Evolutionary conservation across 768 basidiomycete genomes (phyloP), one percentile per base, ranked within the genome.

Genomic region (Lentinus brumalis): DNA sequence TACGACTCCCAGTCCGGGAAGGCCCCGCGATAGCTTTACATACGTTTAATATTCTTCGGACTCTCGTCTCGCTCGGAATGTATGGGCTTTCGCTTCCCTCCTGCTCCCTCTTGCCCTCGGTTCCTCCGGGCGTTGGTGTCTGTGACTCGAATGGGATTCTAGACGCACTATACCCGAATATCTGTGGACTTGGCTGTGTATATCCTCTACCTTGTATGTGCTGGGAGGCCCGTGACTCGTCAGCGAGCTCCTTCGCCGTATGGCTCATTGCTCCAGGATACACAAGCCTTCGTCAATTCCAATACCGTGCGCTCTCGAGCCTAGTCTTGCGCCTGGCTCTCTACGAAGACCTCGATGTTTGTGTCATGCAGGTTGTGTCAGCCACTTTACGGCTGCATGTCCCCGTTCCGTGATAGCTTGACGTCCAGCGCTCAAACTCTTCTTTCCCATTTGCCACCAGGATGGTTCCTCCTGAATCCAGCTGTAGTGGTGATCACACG

Each of bases 91-190:
- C 57, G 55, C 50, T 50, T 55, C 52, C 44, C 39, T 39, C 45
- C 31, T 53, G 41, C 35, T 53, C 46, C 26, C 29, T 29, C 26
- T 35, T 29, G 9, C 16, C 32, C 39, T 44, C 30, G 15, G 30
- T 5, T 26, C 3, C 32, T 26, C 10, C 26, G 41, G 44, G n/a
- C 29, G 11, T 30, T 31, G 39, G 42, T 47, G 59, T 49, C 50
- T 50, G 42, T 26, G 30, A 26, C 59, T 18, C 44, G 16, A 11
- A 35, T 35, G 35, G 35, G 35, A 35, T 35, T 35, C 35, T 11
- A 7, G 35, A 35, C 55, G 50, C 60, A 54, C 60, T 56, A 56
- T 61, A 61, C 60, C 60, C 54, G 54, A 49, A 52, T 42, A 40
- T 47, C 10, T 9, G 15, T 30, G 12, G 32, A 18, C 35, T 2